Evolutionary conservation across 305 asterid genomes (phyloP), one percentile per base, ranked within the genome.

Genomic region (Rubia tinctorum): DNA sequence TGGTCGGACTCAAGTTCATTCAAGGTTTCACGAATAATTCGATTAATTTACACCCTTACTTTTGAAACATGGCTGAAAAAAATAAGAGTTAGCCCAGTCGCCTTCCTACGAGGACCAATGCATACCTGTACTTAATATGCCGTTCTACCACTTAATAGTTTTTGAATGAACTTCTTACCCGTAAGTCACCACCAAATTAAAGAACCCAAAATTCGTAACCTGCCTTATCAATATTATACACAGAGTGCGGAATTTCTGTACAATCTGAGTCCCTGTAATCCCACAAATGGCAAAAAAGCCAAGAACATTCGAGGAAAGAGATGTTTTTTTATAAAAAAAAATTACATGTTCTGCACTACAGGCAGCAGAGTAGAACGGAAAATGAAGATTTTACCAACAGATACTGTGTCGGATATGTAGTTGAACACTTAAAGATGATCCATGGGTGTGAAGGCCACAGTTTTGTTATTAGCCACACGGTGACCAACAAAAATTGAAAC

Each of bases 401-500:
- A 47, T 15, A 7, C 7, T 20, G 9, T 18, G 60, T 34, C 39
- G 5, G 39, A 2, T 34, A 34, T 34, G 39, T 34, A 1, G 60
- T 40, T 34, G 30, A 59, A 25, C 37, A 49, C 1, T 77, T 73
- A 90, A n/a, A 84, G 87, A 43, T 68, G 74, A 77, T 87, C 90
- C 4, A 90, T 82, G 45, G 87, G 90, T 69, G 88, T 77, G 80
- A 87, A 88, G 76, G 90, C 75, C 59, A 83, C 49, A 68, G 82
- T 11, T 82, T 86, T 86, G 9, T 82, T 78, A 60, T 73, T 85
- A 34, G 87, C 83, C 73, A 91, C 88, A 74, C 80, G 73, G 78
- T 88, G 85, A 25, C 89, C 90, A 25, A 88, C 88, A 69, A 86
- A 90, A 73, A 85, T 68, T 44, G 97, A 87, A 40, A 88, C 68